Percentiles rank a stretch among this genome's conserved stretches.
phyloP scores from a whole-genome alignment of 148 eudicot species.

The Talinum fruticosum region DNA sequence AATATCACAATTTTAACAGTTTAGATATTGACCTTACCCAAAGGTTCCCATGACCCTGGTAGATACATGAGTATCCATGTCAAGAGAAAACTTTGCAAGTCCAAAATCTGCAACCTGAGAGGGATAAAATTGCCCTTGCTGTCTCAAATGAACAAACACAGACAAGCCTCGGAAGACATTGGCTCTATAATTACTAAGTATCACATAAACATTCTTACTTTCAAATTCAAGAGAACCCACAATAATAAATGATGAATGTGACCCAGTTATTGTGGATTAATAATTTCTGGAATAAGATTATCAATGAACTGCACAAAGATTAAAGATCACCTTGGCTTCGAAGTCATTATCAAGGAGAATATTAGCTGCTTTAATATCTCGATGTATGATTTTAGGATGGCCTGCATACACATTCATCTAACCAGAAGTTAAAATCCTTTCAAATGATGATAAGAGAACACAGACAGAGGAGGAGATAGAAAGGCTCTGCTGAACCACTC shows the following conservation, averaged over 20 bases:
- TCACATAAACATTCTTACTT: neutral
- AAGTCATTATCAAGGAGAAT: constrained; percentile 69
- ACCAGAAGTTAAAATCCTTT: constrained; percentile 16
- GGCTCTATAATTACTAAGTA: neutral
- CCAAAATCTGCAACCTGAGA: constrained; percentile 85
- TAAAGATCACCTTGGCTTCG: constrained; percentile 74
- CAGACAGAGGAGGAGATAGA: neutral
- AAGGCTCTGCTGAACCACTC: constrained; percentile 26
- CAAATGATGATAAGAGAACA: neutral
- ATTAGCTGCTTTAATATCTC: constrained; percentile 81
- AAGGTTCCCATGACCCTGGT: constrained; percentile 92
- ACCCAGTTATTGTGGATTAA: neutral
- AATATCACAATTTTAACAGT: neutral
- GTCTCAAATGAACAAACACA: constrained; percentile 2
- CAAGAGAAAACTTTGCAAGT: constrained; percentile 63
- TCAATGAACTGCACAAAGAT: constrained; percentile 1
- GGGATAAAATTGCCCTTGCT: neutral
- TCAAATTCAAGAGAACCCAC: neutral
- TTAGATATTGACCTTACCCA: constrained; percentile 41
- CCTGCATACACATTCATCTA: constrained; percentile 39
- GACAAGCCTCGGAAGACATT: neutral
- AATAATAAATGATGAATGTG: neutral
- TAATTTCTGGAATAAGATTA: neutral
- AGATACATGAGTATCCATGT: constrained; percentile 77
- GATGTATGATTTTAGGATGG: constrained; percentile 79